Evolutionary conservation across 768 basidiomycete species (phyloP).

Genomic region (Baorangia bicolor): DNA sequence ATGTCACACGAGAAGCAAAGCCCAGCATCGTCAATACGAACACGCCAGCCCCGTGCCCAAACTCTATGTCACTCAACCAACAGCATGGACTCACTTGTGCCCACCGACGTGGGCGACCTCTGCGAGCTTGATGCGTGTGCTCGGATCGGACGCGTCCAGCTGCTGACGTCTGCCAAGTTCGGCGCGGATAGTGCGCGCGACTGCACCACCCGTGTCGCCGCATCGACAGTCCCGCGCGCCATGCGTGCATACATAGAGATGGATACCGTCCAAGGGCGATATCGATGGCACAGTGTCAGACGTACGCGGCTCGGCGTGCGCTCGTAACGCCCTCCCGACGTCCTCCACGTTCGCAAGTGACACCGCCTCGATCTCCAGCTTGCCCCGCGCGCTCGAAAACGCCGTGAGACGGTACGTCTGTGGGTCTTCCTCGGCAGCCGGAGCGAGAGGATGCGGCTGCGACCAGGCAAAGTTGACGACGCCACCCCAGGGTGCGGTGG

Average conservation of each 20-base stretch:
- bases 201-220: constrained; percentile 58
- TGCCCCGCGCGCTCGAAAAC: constrained; percentile 48
- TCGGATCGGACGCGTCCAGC: constrained; percentile 24
- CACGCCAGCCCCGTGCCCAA: not conserved
- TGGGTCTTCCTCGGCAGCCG: constrained; percentile 6
- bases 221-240: constrained; percentile 78
- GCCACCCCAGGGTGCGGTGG: constrained; percentile 47
- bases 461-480: constrained; percentile 62
- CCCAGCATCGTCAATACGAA: not conserved
- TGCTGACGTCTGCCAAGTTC: constrained; percentile 46
- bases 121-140: constrained; percentile 46
- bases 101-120: constrained; percentile 82
- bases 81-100: constrained; percentile 58
- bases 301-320: constrained; percentile 34
- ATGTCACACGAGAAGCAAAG: not conserved
- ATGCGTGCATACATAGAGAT: constrained; percentile 78
- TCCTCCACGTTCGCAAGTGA: constrained; percentile 51
- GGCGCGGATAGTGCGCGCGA: constrained; percentile 51
- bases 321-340: constrained; percentile 35
- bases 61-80: not conserved
- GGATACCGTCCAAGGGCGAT: constrained; percentile 25
- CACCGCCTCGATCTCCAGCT: constrained; percentile 49
- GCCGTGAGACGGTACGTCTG: constrained; percentile 44
- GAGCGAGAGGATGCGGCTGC: constrained; percentile 12
- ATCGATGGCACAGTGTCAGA: constrained; percentile 8